Conservation (phyloP, 768 basidiomycete species). For the Fistulinella prunicolor region DNA sequence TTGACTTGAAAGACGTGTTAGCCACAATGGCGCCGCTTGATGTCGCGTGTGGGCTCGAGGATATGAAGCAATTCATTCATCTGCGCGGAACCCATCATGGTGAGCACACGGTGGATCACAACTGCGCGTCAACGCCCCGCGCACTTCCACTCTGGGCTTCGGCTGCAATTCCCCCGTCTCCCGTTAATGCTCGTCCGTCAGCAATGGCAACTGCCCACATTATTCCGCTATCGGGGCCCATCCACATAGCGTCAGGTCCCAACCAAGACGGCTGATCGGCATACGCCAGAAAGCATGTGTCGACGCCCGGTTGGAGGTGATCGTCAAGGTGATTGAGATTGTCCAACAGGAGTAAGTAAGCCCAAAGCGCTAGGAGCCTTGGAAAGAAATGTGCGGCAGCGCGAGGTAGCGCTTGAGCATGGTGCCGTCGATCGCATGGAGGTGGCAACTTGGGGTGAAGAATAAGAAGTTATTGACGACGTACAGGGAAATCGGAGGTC, state of each 20-base stretch:
- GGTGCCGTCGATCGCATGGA: constrained; percentile 52
- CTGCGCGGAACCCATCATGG: constrained; percentile 31
- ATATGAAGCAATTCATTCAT: constrained; percentile 72
- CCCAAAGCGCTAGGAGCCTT: constrained; percentile 71
- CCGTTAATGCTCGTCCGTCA: not conserved
- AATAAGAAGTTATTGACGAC: constrained; percentile 56
- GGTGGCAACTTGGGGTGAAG: constrained; percentile 16
- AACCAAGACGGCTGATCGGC: constrained; percentile 68
- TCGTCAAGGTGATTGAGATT: no score
- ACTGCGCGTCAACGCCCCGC: constrained; percentile 10
- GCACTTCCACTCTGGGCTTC: no score
- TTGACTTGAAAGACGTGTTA: constrained; percentile 71
- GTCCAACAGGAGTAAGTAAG: constrained; percentile 55
- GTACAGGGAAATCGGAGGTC: constrained; percentile 62
- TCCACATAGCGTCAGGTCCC: constrained; percentile 50
- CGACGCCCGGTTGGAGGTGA: constrained; percentile 46
- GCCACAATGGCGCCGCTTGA: constrained; percentile 65
- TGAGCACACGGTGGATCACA: no score
- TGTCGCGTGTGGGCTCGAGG: constrained; percentile 68
- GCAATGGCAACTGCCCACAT: constrained; percentile 41
- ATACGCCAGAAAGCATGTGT: constrained; percentile 67
- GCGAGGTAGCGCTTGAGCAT: constrained; percentile 18
- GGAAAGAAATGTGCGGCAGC: constrained; percentile 62
- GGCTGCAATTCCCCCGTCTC: constrained; percentile 17
- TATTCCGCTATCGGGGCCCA: constrained; percentile 15